These are phyloP conservation scores for Irpex lacteus DNA, from an alignment of 1,284 basidiomycete genomes.

Conservation along the genomic window DNA sequence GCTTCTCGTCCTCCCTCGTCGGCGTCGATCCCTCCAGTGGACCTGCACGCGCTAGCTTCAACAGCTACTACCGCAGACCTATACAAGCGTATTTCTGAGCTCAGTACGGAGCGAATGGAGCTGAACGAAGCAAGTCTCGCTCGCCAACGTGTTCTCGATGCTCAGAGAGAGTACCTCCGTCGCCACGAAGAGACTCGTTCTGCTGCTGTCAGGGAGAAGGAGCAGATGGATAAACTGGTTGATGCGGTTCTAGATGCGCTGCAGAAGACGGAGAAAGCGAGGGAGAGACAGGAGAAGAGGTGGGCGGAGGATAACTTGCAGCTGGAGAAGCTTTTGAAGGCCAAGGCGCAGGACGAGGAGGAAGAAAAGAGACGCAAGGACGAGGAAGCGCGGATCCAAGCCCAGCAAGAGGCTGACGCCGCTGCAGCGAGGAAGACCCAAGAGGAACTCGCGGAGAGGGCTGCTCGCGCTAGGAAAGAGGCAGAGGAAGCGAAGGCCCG, in stretches of 20 bases:
- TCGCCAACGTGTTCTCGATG: slow-evolving; percentile 16
- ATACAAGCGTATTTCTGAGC: slow-evolving; percentile 8
- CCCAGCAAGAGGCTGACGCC: background rate
- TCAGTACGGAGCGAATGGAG: slow-evolving; percentile 9
- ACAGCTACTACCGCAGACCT: slow-evolving; percentile 8
- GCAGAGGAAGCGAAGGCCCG: background rate
- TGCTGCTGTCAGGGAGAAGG: slow-evolving; percentile 18
- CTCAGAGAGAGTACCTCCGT: slow-evolving; percentile 16
- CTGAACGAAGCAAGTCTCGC: slow-evolving; percentile 12
- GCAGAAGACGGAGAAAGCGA: slow-evolving; percentile 13
- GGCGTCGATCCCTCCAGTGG: background rate
- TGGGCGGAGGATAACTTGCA: slow-evolving; percentile 13
- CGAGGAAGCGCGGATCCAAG: background rate
- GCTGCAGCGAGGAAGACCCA: background rate
- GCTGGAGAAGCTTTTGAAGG: slow-evolving; percentile 5
- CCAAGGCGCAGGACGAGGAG: slow-evolving; percentile 1
- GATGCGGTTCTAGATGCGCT: slow-evolving; percentile 15
- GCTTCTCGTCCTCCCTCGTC: background rate
- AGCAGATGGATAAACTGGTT: slow-evolving; percentile 17
- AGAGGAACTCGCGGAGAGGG: background rate
- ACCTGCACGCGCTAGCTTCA: background rate
- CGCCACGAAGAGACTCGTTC: slow-evolving; percentile 21
- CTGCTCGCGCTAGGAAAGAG: background rate
- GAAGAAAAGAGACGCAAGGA: slow-evolving; percentile 8
- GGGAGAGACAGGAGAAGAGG: slow-evolving; percentile 16